Evolutionary conservation across 2,329 filamentous ascomycete genomes (phyloP), one percentile per base, ranked within the genome.

Genomic region (Ophiostoma sp.): DNA sequence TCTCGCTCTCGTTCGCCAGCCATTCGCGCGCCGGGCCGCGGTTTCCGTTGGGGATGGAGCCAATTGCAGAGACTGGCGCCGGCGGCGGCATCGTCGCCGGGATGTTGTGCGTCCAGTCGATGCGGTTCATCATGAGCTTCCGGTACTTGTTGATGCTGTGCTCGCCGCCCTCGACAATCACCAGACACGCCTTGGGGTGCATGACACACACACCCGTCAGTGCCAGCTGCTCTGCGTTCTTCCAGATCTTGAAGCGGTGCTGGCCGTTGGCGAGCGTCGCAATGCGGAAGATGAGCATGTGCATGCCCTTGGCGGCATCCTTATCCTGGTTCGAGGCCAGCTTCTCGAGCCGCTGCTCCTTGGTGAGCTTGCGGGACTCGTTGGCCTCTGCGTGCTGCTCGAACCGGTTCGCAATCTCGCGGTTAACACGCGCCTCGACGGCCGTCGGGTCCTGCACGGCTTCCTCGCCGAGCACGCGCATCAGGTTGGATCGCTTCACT

Each of bases 401-500:
- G 69, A 89, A 87, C 58, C 95, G 91, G 71, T 96, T 93, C 41
- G 90, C 90, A 72, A 99, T 97, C 78, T 99, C 93, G 67, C 89
- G 85, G 77, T 96, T 97, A 66, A 99, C 95, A 38, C 92, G 88
- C 66, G 93, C 92, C 79, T 99, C 95, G 63, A 99, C 95, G 4
- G 95, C 95, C 0, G 96, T 99, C 6, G 95, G 95, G 78, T 99
- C 95, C 76, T 97, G 96, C 73, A 99, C 94, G 18, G 85, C 85
- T 78, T 92, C 89, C 76, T 97, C 92, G 71, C 95, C 95, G 68
- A 97, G 84, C 42, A 99, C 95, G 69, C 93, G 89, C 95, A 99
- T 99, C 76, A 99, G 85, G 77, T 99, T 99, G 69, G 90, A 91
- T 78, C 96, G 96, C 80, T 97, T 98, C 73, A 99, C 92, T 79